These are phyloP conservation scores for Helenozyma baotianmanensis DNA, from an alignment of 805 yeast genomes.

Conservation along the genomic window DNA sequence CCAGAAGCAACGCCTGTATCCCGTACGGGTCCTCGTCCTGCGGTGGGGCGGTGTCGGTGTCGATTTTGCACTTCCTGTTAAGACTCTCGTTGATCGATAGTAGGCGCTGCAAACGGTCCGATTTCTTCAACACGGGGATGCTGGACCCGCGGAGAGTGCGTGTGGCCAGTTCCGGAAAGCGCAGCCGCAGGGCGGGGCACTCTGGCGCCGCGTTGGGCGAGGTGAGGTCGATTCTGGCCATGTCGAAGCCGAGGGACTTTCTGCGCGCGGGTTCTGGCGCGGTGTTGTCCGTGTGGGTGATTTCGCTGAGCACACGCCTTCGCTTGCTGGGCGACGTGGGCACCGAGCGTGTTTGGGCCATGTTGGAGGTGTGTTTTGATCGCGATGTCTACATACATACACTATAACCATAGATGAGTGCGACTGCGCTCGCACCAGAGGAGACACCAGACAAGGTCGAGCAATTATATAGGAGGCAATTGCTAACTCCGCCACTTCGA, in stretches of 20 bases:
- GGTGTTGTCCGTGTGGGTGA: slow-evolving; percentile 5
- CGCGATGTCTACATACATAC: background rate
- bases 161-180: too few species aligned
- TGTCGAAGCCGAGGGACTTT: slow-evolving; percentile 18
- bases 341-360: slow-evolving; percentile 1
- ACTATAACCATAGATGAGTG: too few species aligned
- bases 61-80: slow-evolving; percentile 8
- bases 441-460: too few species aligned
- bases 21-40: too few species aligned
- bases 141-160: slow-evolving; percentile 7
- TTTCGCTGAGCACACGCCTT: slow-evolving; percentile 18
- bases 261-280: slow-evolving; percentile 6
- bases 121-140: slow-evolving; percentile 11
- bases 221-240: slow-evolving; percentile 15
- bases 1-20: background rate
- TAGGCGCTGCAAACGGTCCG: slow-evolving; percentile 8
- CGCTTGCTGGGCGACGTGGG: slow-evolving; percentile 5
- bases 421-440: too few species aligned
- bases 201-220: too few species aligned
- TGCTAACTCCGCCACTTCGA: too few species aligned
- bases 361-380: slow-evolving; percentile 2
- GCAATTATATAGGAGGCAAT: too few species aligned
- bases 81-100: slow-evolving; percentile 12
- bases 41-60: background rate
- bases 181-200: too few species aligned